Percentiles rank a stretch among this genome's conserved stretches.
phyloP scores from a whole-genome alignment of 345 rosid genomes.

The Anastatica hierochuntica region DNA sequence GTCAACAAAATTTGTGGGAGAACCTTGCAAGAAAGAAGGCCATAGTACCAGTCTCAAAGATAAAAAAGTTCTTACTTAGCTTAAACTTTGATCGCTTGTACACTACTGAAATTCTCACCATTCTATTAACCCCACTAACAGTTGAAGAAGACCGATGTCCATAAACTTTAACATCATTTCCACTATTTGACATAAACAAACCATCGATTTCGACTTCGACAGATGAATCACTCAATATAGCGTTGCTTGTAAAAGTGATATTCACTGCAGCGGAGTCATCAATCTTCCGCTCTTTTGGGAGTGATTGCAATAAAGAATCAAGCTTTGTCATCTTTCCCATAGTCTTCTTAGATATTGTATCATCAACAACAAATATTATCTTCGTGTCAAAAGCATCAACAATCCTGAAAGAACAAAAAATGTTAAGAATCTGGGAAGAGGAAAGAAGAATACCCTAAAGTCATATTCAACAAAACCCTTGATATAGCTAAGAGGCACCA shows the following conservation, averaged over 20 bases:
- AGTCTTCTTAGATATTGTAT: constrained; percentile 39
- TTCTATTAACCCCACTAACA: constrained; percentile 23
- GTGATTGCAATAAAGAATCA: constrained; percentile 46
- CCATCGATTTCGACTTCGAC: constrained; percentile 46
- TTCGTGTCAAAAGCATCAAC: constrained; percentile 50
- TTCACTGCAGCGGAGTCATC: constrained; percentile 46
- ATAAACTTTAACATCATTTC: constrained; percentile 15
- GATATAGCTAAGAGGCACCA: constrained; percentile 85
- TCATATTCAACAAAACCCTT: constrained; percentile 30
- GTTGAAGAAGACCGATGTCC: constrained; percentile 14
- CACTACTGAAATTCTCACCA: constrained; percentile 44
- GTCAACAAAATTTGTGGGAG: constrained; percentile 37
- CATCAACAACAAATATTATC: constrained; percentile 46
- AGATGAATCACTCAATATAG: constrained; percentile 37
- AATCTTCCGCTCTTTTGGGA: constrained; percentile 46
- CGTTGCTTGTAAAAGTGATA: constrained; percentile 47
- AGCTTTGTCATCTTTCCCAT: constrained; percentile 47
- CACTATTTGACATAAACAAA: constrained; percentile 30
- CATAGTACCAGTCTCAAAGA: no score
- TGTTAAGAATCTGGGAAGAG: background rate
- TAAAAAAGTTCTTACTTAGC: no score
- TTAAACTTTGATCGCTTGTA: no score
- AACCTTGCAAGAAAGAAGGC: constrained; percentile 38
- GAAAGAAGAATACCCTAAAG: background rate
- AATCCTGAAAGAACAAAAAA: no score